Conservation (phyloP, 441 rosid genomes). For the Euphorbia corollata region DNA sequence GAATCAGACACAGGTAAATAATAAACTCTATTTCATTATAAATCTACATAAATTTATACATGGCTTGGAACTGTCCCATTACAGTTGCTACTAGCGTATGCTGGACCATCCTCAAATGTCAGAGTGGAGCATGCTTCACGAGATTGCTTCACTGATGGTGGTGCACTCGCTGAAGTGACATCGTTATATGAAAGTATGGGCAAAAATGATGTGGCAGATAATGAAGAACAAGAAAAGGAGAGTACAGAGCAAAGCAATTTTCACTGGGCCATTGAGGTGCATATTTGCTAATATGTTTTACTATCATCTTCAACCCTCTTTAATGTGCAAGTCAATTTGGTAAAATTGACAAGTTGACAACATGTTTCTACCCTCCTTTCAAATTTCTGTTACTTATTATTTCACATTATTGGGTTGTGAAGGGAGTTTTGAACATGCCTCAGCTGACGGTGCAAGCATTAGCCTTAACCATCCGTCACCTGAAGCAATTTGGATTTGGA, state of each 20-base stretch:
- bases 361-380: neutral
- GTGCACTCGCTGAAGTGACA: constrained; percentile 68
- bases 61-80: constrained; percentile 19
- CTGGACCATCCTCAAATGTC: constrained; percentile 82
- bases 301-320: neutral
- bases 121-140: constrained; percentile 55
- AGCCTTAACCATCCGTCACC: constrained; percentile 59
- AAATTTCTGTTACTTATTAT: constrained; percentile 8
- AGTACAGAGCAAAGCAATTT: constrained; percentile 22
- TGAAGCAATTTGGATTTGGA: constrained; percentile 85
- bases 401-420: constrained; percentile 19
- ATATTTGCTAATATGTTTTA: neutral
- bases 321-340: neutral
- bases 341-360: neutral
- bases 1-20: neutral
- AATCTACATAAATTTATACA: constrained; percentile 5
- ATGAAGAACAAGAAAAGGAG: constrained; percentile 25
- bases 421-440: constrained; percentile 78
- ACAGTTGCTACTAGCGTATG: constrained; percentile 65
- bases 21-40: neutral
- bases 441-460: constrained; percentile 77
- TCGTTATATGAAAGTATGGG: constrained; percentile 48
- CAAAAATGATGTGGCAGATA: constrained; percentile 27
- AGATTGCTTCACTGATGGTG: constrained; percentile 49
- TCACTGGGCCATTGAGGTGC: constrained; percentile 44